Percentiles rank a stretch among this genome's conserved stretches.
Conservation (phyloP, 805 yeast genomes). For the Lachancea nothofagi region DNA sequence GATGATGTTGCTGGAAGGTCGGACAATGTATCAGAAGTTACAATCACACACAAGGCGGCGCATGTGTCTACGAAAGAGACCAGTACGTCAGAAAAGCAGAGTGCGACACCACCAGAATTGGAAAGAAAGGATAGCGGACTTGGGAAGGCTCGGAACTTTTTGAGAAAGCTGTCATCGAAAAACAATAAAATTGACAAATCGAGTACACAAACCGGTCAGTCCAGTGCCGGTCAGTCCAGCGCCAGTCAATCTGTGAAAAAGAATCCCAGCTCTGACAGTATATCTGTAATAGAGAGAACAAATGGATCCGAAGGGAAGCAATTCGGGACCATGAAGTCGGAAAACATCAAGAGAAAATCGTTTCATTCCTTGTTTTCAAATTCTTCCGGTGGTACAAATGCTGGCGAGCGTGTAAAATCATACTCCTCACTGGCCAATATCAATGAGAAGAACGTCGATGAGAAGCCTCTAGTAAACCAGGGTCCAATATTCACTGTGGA, state of each 20-base stretch:
- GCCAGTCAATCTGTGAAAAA: neutral
- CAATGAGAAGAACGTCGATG: conserved; percentile 1
- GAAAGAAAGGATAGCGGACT: conserved; percentile 5
- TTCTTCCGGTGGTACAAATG: conserved; percentile 6
- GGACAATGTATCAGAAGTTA: conserved; percentile 1
- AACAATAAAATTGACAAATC: neutral
- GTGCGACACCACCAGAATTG: neutral
- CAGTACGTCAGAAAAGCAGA: neutral
- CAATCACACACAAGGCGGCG: neutral
- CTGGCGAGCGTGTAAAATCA: conserved; percentile 1
- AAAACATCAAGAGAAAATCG: conserved; percentile 12
- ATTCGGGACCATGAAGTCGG: neutral
- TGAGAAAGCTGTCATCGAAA: conserved; percentile 14
- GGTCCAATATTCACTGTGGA: neutral
- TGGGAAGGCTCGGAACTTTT: conserved; percentile 13
- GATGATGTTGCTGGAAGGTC: neutral
- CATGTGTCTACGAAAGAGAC: neutral
- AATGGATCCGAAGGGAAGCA: neutral
- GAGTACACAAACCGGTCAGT: conserved; percentile 1
- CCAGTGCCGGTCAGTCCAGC: conserved; percentile 7
- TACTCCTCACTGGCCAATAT: conserved; percentile 1
- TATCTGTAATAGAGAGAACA: neutral
- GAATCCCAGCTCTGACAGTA: conserved; percentile 1
- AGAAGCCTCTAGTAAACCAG: neutral
- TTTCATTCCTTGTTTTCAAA: conserved; percentile 18